phyloP scores from a whole-genome alignment of 371 early-diverging fungal species.

The Saksenaea vasiformis region DNA sequence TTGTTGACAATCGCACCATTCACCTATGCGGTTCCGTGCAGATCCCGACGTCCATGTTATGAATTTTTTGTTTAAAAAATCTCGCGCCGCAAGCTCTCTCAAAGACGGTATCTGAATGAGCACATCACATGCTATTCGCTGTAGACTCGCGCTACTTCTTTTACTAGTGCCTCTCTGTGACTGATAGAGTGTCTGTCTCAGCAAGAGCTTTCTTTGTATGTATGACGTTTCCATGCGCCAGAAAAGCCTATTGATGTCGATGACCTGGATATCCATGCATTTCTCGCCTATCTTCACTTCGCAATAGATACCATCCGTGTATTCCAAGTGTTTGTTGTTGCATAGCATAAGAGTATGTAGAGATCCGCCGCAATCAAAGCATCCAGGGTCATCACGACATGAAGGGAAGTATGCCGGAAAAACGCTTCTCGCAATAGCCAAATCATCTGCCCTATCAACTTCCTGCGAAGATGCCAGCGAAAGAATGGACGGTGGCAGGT shows the following conservation, averaged over 20 bases:
- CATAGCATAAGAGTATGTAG: constrained; percentile 29
- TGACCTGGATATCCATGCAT: not conserved
- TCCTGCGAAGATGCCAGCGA: constrained; percentile 26
- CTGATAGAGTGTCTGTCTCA: not conserved
- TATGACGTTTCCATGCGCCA: not conserved
- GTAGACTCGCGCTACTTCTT: not conserved
- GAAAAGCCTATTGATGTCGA: not conserved
- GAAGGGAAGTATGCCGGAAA: constrained; percentile 18
- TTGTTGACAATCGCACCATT: not conserved
- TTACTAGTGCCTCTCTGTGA: not conserved
- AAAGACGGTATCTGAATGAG: not conserved
- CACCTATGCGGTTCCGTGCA: not conserved
- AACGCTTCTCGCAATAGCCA: constrained; percentile 12
- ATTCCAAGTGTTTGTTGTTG: constrained; percentile 29
- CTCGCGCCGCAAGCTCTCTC: constrained; percentile 9
- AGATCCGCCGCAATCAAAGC: constrained; percentile 22
- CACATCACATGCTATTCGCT: not conserved
- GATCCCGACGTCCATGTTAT: not conserved
- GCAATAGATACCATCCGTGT: constrained; percentile 29
- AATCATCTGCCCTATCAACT: constrained; percentile 14
- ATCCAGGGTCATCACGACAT: not conserved
- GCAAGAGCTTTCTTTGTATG: not conserved
- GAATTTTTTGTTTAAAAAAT: not conserved
- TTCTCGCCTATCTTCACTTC: constrained; percentile 2
- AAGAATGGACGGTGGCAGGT: constrained; percentile 49